Base-by-base conservation (phyloP, 305 asterid species). In the Andrographis paniculata region DNA sequence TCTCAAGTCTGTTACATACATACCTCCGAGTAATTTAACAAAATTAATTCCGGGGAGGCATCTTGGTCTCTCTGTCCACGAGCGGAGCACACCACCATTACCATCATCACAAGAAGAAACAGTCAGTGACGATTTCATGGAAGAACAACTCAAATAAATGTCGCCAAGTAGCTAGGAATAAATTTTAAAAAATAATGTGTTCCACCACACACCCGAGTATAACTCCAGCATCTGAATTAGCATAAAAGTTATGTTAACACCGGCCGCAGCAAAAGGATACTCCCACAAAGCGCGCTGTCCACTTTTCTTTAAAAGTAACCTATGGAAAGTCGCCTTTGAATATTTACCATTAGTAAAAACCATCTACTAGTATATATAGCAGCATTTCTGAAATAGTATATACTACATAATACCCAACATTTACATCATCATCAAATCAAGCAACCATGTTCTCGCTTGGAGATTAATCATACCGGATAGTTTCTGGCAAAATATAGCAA, bases 191-290 rank as follows among this genome's bases (percentile, higher is more conserved):
- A 9, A 16, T 43, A n/a, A n/a, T 43, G 4, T 18, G 14, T 21
- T 17, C 16, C 22, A 23, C 17, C 15, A 50, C 46, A 19, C 38
- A 91, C 99, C 95, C 63, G 94, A 73, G 36, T 67, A 62, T 55
- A 91, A 74, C 68, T 91, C 95, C 18, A 91, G 70, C 99, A 91
- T 86, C 68, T 80, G 96, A 68, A 79, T 79, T 64, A 91, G 73
- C 99, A 91, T 91, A 68, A 67, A 91, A 4, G 99, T 58, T 14
- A 91, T 63, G 49, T 91, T 91, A 41, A 91, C 67, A 48, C 99
- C 96, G 27, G 96, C 99, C 4, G 65, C 96, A 53, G 99, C 95
- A 61, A 91, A 91, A 8, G 99, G 99, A 53, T 91, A 91, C 60
- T 91, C 99, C 99, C 99, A 91, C 42, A 71, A 53, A 45, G 94